Evolutionary conservation across 495 filamentous ascomycete genomes (phyloP).

Genomic region (Thermothielavioides terrestris): DNA sequence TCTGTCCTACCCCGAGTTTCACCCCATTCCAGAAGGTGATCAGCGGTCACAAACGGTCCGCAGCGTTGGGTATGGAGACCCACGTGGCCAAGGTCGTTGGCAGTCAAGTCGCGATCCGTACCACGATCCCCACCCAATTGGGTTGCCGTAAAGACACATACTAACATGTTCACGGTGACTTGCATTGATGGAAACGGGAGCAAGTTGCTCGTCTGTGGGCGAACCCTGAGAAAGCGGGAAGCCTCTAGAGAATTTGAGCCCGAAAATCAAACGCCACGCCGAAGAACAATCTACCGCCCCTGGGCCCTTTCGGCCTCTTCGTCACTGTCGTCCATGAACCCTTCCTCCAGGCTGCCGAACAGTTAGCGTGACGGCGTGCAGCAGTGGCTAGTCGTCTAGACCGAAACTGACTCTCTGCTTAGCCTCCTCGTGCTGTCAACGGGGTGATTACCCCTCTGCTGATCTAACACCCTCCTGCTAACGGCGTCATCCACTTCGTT

Average conservation of each 20-base stretch:
- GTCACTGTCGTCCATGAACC: conserved; percentile 32
- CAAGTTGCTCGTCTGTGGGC: too few relatives aligned
- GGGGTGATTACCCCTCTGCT: conserved; percentile 39
- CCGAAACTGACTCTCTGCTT: conserved; percentile 67
- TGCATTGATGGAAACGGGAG: too few relatives aligned
- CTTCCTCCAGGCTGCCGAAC: conserved; percentile 28
- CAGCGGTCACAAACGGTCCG: too few relatives aligned
- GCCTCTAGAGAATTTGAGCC: not conserved
- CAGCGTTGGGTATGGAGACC: too few relatives aligned
- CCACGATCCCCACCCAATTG: too few relatives aligned
- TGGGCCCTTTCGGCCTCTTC: conserved; percentile 11
- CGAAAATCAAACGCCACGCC: conserved; percentile 12
- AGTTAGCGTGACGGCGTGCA: conserved; percentile 11
- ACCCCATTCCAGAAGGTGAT: too few relatives aligned
- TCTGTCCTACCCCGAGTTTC: too few relatives aligned
- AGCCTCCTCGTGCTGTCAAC: conserved; percentile 49
- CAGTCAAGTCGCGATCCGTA: too few relatives aligned
- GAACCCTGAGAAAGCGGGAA: not conserved
- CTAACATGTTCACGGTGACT: too few relatives aligned
- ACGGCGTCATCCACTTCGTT: conserved; percentile 54
- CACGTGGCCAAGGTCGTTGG: too few relatives aligned
- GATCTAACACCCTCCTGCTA: conserved; percentile 51
- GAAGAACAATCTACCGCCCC: conserved; percentile 6
- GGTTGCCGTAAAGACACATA: too few relatives aligned
- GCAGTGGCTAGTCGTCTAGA: not conserved